These are phyloP conservation scores for Ambrosia artemisiifolia DNA, from an alignment of 129 eudicot species.

Conservation along the genomic window DNA sequence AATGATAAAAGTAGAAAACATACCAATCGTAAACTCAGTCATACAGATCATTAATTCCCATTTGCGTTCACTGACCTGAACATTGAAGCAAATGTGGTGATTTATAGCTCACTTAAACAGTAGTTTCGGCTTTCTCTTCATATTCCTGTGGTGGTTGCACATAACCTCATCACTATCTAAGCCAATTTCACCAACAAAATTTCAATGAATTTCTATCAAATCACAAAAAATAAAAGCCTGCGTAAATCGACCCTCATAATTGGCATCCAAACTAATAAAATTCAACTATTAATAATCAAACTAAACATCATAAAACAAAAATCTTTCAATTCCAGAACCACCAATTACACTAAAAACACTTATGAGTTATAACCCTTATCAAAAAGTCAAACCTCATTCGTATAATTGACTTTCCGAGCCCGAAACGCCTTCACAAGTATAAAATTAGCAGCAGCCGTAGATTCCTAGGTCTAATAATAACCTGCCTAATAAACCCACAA, in stretches of 20 bases:
- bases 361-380: not conserved
- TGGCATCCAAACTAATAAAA: not conserved
- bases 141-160: too few relatives aligned
- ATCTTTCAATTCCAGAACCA: not conserved
- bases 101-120: too few relatives aligned
- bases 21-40: too few relatives aligned
- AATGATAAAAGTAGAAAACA: too few relatives aligned
- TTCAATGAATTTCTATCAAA: too few relatives aligned
- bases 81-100: too few relatives aligned
- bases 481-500: conserved; percentile 47
- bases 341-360: not conserved
- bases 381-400: conserved; percentile 58
- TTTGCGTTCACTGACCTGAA: too few relatives aligned
- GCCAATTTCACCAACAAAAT: too few relatives aligned
- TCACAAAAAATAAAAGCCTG: too few relatives aligned
- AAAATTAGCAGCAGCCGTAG: conserved; percentile 67
- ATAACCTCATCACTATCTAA: too few relatives aligned
- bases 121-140: too few relatives aligned
- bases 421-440: conserved; percentile 79
- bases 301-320: not conserved
- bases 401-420: conserved; percentile 54
- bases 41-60: too few relatives aligned
- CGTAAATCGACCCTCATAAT: not conserved
- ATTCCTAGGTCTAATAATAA: conserved; percentile 83
- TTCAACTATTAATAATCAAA: conserved; percentile 1